A percentile compares a stretch with the other conserved stretches of the same genome.
Evolutionary conservation across 2,329 filamentous ascomycete species (phyloP).

Genomic region (Colletotrichum phormii): DNA sequence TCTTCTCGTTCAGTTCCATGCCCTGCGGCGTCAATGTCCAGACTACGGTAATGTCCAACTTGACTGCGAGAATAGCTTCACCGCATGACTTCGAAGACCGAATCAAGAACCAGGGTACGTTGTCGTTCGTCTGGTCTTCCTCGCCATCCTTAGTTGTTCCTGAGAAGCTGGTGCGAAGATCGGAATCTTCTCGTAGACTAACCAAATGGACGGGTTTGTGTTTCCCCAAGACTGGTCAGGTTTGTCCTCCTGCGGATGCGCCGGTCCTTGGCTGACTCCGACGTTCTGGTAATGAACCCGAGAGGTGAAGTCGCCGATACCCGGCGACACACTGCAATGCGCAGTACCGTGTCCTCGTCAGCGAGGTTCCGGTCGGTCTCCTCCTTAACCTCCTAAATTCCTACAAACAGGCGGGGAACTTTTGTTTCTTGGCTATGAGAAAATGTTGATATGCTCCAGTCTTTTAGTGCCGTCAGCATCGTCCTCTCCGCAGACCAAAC

Average conservation of each 20-base stretch:
- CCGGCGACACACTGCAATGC: not conserved
- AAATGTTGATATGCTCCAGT: not conserved
- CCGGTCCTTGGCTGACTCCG: constrained; percentile 14
- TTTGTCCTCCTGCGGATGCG: not conserved
- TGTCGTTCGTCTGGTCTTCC: not conserved
- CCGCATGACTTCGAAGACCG: not conserved
- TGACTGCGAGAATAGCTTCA: not conserved
- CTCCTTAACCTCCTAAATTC: not conserved
- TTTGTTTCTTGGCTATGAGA: not conserved
- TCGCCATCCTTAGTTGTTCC: not conserved
- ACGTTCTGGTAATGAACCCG: constrained; percentile 14
- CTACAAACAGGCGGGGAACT: not conserved
- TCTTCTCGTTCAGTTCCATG: not conserved
- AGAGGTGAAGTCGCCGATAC: not conserved
- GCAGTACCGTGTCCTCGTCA: not conserved
- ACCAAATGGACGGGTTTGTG: not conserved
- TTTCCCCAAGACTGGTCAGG: not conserved
- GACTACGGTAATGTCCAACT: not conserved
- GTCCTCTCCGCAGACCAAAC: constrained; percentile 10
- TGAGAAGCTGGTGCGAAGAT: not conserved
- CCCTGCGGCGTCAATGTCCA: not conserved
- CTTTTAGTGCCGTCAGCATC: constrained; percentile 26
- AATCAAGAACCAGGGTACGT: not conserved
- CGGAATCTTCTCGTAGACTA: not conserved
- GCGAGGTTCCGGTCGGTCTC: not conserved